Conservation (phyloP, 2,329 filamentous ascomycete genomes). For the Monosporascus sp. region DNA sequence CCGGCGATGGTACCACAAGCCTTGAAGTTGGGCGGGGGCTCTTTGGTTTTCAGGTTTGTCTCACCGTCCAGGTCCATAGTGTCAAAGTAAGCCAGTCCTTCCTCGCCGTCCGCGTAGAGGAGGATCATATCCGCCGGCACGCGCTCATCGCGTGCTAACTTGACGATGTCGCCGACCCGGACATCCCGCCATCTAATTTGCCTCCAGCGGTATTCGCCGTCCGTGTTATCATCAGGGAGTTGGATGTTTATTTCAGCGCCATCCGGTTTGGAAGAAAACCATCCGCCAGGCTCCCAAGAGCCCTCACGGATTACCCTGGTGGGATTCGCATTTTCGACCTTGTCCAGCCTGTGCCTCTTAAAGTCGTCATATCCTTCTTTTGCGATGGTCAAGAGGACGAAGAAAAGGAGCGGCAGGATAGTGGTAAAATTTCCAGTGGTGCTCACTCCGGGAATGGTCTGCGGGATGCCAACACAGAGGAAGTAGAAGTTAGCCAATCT, state of each 20-base stretch:
- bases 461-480: constrained; percentile 74
- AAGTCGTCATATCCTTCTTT: constrained; percentile 89
- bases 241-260: constrained; percentile 4
- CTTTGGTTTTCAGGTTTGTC: constrained; percentile 75
- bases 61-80: constrained; percentile 82
- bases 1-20: constrained; percentile 50
- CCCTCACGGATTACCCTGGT: constrained; percentile 38
- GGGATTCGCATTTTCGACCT: constrained; percentile 64
- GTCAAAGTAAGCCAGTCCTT: constrained; percentile 75
- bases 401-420: constrained; percentile 66
- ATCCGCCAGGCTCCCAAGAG: constrained; percentile 5
- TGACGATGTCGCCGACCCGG: constrained; percentile 65
- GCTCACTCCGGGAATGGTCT: constrained; percentile 73
- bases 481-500: constrained; percentile 87
- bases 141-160: constrained; percentile 65
- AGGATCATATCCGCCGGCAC: constrained; percentile 80
- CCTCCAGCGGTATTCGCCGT: constrained; percentile 39
- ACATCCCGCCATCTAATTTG: constrained; percentile 62
- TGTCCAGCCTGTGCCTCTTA: constrained; percentile 73
- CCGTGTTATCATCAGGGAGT: constrained; percentile 11
- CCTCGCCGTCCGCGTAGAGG: constrained; percentile 69
- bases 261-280: constrained; percentile 13
- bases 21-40: constrained; percentile 56
- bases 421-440: constrained; percentile 73
- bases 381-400: constrained; percentile 71